phyloP scores from a whole-genome alignment of 495 filamentous ascomycete species.

The Penicillium coffeae region DNA sequence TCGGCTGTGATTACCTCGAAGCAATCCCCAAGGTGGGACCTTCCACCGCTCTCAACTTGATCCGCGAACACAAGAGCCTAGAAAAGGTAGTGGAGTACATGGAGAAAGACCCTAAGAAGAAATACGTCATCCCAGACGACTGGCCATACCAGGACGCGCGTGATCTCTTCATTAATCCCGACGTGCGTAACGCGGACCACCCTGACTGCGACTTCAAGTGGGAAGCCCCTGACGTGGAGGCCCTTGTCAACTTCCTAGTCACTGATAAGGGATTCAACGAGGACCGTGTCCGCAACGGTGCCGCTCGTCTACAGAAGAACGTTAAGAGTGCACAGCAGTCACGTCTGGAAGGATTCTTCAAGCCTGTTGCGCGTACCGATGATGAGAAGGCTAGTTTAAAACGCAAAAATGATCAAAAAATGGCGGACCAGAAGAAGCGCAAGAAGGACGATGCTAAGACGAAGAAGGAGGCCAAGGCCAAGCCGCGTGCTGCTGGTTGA shows the following conservation, averaged over 20 bases:
- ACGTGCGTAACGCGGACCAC: slow-evolving; percentile 80
- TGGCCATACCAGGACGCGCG: slow-evolving; percentile 94
- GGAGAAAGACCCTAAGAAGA: slow-evolving; percentile 67
- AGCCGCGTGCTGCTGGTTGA: slow-evolving; percentile 68
- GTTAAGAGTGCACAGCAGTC: slow-evolving; percentile 85
- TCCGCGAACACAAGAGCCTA: slow-evolving; percentile 81
- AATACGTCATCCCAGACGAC: slow-evolving; percentile 80
- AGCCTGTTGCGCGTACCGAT: slow-evolving; percentile 81
- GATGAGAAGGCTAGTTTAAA: slow-evolving; percentile 79
- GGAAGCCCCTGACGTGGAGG: slow-evolving; percentile 88
- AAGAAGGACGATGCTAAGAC: slow-evolving; percentile 79
- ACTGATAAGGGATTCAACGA: slow-evolving; percentile 95
- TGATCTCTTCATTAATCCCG: slow-evolving; percentile 82
- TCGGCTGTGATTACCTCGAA: slow-evolving; percentile 97
- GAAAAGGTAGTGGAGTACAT: slow-evolving; percentile 82
- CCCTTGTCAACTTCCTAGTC: slow-evolving; percentile 82
- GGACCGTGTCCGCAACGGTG: slow-evolving; percentile 78
- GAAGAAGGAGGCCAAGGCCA: slow-evolving; percentile 86
- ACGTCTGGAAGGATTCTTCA: slow-evolving; percentile 96
- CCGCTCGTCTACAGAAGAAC: slow-evolving; percentile 75
- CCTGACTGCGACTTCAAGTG: slow-evolving; percentile 95
- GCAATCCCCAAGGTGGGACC: slow-evolving; percentile 93
- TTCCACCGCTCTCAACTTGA: slow-evolving; percentile 84
- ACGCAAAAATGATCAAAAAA: slow-evolving; percentile 88
- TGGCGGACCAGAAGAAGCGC: slow-evolving; percentile 88